phyloP scores from a whole-genome alignment of 805 yeast species.

The Cyberlindnera mississippiensis region DNA sequence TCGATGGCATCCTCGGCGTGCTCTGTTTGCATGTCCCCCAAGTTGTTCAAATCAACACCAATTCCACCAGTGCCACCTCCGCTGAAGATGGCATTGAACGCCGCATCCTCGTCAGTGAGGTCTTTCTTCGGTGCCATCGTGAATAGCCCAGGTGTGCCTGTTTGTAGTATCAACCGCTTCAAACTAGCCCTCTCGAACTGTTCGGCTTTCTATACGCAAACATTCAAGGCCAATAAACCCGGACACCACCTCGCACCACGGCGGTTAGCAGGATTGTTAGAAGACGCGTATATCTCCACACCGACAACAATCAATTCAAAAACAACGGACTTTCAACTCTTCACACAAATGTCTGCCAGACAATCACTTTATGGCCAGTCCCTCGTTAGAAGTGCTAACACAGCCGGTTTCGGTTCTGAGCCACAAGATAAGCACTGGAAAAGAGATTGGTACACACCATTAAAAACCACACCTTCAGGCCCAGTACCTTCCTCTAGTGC shows the following conservation, averaged over 20 bases:
- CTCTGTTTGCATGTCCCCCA: conserved; percentile 35
- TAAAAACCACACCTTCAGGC: conserved; percentile 6
- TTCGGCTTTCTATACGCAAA: background rate
- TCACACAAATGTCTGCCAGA: conserved; percentile 20
- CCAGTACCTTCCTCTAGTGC: conserved; percentile 11
- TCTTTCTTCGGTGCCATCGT: conserved; percentile 9
- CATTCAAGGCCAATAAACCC: background rate
- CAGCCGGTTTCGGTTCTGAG: conserved; percentile 16
- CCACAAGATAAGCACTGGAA: conserved; percentile 27
- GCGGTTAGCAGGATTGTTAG: too few relatives aligned
- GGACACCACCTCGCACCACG: background rate
- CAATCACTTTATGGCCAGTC: conserved; percentile 27
- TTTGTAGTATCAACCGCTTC: background rate
- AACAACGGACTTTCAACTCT: background rate
- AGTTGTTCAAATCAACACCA: conserved; percentile 16
- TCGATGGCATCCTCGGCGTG: conserved; percentile 94
- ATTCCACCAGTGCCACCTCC: conserved; percentile 32
- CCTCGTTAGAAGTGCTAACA: conserved; percentile 26
- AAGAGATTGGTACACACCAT: conserved; percentile 27
- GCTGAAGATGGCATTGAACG: conserved; percentile 34
- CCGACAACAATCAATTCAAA: background rate
- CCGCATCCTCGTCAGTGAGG: conserved; percentile 36
- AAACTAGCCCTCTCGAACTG: background rate
- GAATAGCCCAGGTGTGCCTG: background rate
- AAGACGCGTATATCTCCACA: background rate